Evolutionary conservation across 2,329 filamentous ascomycete species (phyloP), one percentile per base, ranked within the genome.

Genomic region (Colletotrichum chlorophyti): DNA sequence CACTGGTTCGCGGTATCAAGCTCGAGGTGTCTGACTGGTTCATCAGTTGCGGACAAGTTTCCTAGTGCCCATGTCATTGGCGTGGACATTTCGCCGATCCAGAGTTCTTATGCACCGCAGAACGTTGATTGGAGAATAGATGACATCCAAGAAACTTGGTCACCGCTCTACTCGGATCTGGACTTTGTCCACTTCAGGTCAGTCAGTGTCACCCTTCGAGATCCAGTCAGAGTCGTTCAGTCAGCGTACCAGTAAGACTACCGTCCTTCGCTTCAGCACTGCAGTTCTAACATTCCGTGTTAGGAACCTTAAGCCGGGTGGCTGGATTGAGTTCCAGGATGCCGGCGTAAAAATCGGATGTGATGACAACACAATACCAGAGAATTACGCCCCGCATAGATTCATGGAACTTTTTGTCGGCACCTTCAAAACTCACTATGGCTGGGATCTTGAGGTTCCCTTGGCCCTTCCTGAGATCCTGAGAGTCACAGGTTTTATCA

Each of bases 101-200:
- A 79, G 41, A 75, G 74, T 3, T 66, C 68, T 23, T 77, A 72
- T 67, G 78, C 84, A 6, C 84, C 84, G 3, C 81, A 82, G 11
- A 88, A 88, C 62, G 74, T 85, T 29, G 76, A 78, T 41, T 87
- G 75, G 79, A 64, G 77, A 82, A 83, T 63, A 23, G 62, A 64
- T 32, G 80, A 84, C 63, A 72, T 79, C 17, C 77, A 83, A 49
- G 51, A 53, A 29, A 55, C 26, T n/a, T 67, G 65, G 52, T 70
- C 69, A 7, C 67, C 68, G 23, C 72, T 73, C 14, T 76, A 76
- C 47, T 57, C 59, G 21, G 64, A 69, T 38, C 67, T 84, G 62
- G 83, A 86, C 65, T 78, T 81, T 54, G 79, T 87, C 40, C 83
- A 86, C 64, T 68, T 78, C 19, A 75, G 84, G 42, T 76, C 81